phyloP scores from a whole-genome alignment of 768 basidiomycete species.

The Agaricus blazei region DNA sequence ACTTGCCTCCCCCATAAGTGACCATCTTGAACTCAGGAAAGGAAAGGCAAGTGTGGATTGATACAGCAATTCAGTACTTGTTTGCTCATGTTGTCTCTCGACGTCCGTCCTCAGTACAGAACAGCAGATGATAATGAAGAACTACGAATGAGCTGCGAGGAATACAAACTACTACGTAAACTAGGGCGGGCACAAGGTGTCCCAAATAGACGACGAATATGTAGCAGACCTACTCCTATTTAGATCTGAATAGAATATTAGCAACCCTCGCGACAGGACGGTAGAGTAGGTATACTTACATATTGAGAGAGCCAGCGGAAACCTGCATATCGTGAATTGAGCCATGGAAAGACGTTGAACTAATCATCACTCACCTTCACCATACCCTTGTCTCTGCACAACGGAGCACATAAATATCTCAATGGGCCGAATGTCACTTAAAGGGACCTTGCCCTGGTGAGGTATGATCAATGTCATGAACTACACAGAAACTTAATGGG shows the following conservation, averaged over 20 bases:
- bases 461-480: neutral
- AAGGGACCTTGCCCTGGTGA: constrained; percentile 88
- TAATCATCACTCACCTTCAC: constrained; percentile 63
- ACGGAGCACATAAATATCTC: constrained; percentile 99
- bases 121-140: neutral
- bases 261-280: neutral
- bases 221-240: constrained; percentile 13
- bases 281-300: constrained; percentile 41
- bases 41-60: neutral
- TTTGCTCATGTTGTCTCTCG: constrained; percentile 22
- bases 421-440: constrained; percentile 95
- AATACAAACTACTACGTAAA: constrained; percentile 9
- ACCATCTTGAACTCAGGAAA: constrained; percentile 48
- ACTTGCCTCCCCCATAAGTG: constrained; percentile 81
- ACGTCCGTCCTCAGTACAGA: constrained; percentile 17
- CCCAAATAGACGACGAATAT: constrained; percentile 7
- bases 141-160: neutral
- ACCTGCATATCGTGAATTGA: constrained; percentile 34
- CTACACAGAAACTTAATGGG: neutral
- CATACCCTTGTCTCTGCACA: constrained; percentile 97
- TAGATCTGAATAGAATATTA: constrained; percentile 28
- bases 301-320: constrained; percentile 99
- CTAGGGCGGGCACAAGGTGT: constrained; percentile 6
- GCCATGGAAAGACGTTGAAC: neutral
- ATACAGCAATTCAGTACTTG: constrained; percentile 4